phyloP scores from a whole-genome alignment of 192 early-diverging fungal species.

The Backusella sp. region DNA sequence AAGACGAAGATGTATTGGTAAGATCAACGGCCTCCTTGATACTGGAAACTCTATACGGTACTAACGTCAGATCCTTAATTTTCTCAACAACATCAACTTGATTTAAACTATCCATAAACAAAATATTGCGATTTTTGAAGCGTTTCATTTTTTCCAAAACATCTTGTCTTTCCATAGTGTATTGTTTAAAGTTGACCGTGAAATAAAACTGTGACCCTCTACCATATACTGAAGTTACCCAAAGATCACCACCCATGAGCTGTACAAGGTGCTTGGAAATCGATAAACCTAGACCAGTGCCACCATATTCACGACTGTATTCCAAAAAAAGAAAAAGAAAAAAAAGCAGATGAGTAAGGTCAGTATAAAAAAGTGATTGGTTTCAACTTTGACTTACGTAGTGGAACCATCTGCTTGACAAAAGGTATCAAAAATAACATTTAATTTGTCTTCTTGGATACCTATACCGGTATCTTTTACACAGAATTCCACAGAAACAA shows the following conservation, averaged over 20 bases:
- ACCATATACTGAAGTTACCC: constrained; percentile 68
- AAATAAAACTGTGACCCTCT: constrained; percentile 78
- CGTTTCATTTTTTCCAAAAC: constrained; percentile 45
- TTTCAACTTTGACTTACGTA: constrained; percentile 34
- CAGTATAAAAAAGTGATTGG: background rate
- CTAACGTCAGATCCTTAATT: constrained; percentile 51
- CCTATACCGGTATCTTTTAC: constrained; percentile 86
- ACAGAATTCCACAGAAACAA: constrained; percentile 62
- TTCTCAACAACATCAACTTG: constrained; percentile 43
- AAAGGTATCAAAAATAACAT: constrained; percentile 80
- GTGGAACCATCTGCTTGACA: constrained; percentile 84
- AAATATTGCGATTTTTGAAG: constrained; percentile 56
- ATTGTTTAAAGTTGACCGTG: constrained; percentile 55
- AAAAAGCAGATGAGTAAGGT: background rate
- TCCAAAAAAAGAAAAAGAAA: background rate
- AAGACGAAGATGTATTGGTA: constrained; percentile 26
- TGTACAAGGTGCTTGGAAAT: constrained; percentile 77
- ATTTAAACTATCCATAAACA: constrained; percentile 60
- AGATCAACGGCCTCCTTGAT: constrained; percentile 50
- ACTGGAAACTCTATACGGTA: constrained; percentile 38
- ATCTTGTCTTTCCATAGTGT: constrained; percentile 35
- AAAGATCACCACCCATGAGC: constrained; percentile 77
- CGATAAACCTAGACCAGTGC: constrained; percentile 63
- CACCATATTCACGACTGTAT: constrained; percentile 18
- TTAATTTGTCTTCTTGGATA: constrained; percentile 74